Evolutionary conservation across 139 green algal species (phyloP).

Genomic region (Volvox africanus): DNA sequence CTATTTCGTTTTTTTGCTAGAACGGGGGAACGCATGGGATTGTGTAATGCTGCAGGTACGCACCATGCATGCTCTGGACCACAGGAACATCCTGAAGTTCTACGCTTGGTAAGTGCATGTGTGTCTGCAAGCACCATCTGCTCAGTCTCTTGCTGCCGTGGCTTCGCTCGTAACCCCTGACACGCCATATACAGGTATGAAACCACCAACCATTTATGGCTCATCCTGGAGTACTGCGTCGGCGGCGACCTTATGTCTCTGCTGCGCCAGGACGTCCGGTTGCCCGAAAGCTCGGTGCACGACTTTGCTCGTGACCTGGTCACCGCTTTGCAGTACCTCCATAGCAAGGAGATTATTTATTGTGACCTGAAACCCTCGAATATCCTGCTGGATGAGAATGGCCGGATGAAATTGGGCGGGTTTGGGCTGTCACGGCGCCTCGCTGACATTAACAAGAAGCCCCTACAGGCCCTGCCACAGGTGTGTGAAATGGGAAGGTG

Average conservation of each 20-base stretch:
- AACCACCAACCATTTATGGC: conserved; percentile 96
- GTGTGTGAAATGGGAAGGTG: conserved; percentile 10
- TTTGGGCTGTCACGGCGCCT: conserved; percentile 88
- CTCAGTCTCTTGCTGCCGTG: neutral
- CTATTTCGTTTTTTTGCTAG: neutral
- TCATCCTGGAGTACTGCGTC: conserved; percentile 99
- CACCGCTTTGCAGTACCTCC: conserved; percentile 79
- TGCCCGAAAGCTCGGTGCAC: conserved; percentile 91
- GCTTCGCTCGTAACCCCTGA: neutral
- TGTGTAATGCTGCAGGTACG: conserved; percentile 71
- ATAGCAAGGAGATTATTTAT: conserved; percentile 88
- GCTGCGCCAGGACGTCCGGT: conserved; percentile 83
- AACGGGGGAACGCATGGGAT: too few species aligned
- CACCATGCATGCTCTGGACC: conserved; percentile 88
- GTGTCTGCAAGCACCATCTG: neutral
- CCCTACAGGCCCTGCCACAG: conserved; percentile 63
- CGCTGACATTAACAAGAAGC: conserved; percentile 86
- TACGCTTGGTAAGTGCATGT: conserved; percentile 82
- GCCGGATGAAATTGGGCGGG: conserved; percentile 92
- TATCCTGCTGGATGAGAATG: conserved; percentile 95
- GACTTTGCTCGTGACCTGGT: conserved; percentile 90
- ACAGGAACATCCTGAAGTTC: conserved; percentile 94
- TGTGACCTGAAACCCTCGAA: conserved; percentile 96
- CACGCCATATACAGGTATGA: conserved; percentile 86
- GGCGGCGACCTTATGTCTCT: conserved; percentile 92